Evolutionary conservation across 352 stramenopile species (phyloP).

Genomic region (Phytophthora hybrid): DNA sequence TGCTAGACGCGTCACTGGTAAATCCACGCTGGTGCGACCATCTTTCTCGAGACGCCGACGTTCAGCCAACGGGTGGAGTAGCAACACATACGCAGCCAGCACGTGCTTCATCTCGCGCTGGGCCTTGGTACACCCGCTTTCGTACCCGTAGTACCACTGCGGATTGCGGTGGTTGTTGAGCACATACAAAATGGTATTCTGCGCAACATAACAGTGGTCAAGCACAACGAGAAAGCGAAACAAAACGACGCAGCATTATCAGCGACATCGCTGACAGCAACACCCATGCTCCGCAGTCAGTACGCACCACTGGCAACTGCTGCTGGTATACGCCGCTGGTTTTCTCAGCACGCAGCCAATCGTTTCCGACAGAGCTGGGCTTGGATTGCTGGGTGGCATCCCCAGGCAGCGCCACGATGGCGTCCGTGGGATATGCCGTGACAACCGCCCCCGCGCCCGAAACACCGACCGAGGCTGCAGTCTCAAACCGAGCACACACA

Average conservation of each 20-base stretch:
- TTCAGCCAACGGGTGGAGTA: conserved; percentile 6
- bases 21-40: background rate
- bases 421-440: background rate
- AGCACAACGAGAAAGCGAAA: background rate
- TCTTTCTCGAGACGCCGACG: background rate
- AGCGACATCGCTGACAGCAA: background rate
- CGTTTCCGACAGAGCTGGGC: background rate
- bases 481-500: conserved; percentile 45
- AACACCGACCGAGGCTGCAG: background rate
- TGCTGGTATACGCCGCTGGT: background rate
- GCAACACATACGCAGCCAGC: conserved; percentile 40
- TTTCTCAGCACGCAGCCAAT: background rate
- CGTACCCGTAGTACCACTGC: conserved; percentile 45
- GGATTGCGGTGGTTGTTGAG: conserved; percentile 49
- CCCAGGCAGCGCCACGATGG: background rate
- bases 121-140: background rate
- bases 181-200: conserved; percentile 46
- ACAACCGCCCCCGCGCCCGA: background rate
- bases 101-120: background rate
- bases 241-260: background rate
- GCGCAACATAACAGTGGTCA: background rate
- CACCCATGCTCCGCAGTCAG: no score
- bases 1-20: conserved; percentile 3
- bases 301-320: background rate
- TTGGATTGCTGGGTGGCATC: background rate